These are phyloP conservation scores for Aspergillus tanneri DNA, from an alignment of 2,329 filamentous ascomycete species.

Conservation along the genomic window DNA sequence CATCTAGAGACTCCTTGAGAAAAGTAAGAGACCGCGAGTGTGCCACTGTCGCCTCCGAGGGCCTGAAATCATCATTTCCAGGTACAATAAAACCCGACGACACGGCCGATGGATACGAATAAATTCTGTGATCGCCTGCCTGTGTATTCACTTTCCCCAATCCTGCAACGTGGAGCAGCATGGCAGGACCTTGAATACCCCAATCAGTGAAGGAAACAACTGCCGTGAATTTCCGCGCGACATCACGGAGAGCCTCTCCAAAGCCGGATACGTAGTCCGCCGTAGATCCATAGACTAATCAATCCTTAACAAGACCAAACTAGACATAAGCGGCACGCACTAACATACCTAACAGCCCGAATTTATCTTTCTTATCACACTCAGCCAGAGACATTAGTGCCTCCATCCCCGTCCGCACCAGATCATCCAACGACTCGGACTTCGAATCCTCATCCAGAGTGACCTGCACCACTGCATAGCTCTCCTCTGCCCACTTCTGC, in stretches of 20 bases:
- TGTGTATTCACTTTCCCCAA: not conserved
- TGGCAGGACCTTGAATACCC: conserved; percentile 9
- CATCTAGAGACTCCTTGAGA: conserved; percentile 61
- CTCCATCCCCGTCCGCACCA: conserved; percentile 13
- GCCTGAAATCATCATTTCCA: conserved; percentile 52
- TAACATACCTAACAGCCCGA: conserved; percentile 25
- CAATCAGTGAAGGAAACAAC: conserved; percentile 23
- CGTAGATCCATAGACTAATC: conserved; percentile 27
- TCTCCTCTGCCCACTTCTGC: conserved; percentile 71
- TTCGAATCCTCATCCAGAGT: conserved; percentile 16
- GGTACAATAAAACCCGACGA: conserved; percentile 52
- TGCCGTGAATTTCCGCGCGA: conserved; percentile 9
- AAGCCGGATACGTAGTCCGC: conserved; percentile 22
- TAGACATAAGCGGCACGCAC: not conserved
- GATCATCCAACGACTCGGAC: conserved; percentile 15
- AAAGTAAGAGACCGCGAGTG: conserved; percentile 67
- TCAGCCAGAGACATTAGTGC: conserved; percentile 20
- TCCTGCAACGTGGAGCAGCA: conserved; percentile 20
- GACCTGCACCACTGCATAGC: conserved; percentile 62
- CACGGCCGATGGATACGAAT: conserved; percentile 48
- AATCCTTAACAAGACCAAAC: not conserved
- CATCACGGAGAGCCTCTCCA: conserved; percentile 9
- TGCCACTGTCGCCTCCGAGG: conserved; percentile 57
- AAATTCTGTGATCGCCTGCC: conserved; percentile 15
- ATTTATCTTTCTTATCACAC: conserved; percentile 24